Conservation (phyloP, 2,329 filamentous ascomycete species). For the Cephalotrichum gorgonifer region DNA sequence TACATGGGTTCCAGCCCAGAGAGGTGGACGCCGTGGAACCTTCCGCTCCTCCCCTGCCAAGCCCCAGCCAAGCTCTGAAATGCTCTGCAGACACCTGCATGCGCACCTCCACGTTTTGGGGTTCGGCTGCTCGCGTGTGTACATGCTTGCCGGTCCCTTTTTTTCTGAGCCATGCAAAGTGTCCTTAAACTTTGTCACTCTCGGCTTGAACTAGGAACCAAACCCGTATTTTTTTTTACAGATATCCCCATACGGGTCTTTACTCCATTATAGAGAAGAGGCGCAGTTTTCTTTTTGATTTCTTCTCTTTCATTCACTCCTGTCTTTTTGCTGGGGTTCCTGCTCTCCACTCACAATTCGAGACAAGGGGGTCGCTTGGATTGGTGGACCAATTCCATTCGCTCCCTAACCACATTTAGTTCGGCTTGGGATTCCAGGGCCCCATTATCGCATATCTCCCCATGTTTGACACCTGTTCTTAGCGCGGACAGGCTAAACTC, state of each 20-base stretch:
- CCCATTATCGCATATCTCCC: too few relatives aligned
- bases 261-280: neutral
- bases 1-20: too few relatives aligned
- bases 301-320: neutral
- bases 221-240: neutral
- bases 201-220: neutral
- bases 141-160: too few relatives aligned
- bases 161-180: slow-evolving; percentile 5
- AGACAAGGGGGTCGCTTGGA: too few relatives aligned
- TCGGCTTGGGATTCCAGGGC: neutral
- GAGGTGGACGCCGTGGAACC: too few relatives aligned
- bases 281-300: neutral
- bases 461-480: neutral
- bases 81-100: too few relatives aligned
- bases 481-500: neutral
- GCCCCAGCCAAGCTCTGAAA: too few relatives aligned
- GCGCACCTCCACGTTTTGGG: too few relatives aligned
- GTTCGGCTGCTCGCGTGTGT: too few relatives aligned
- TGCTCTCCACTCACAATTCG: neutral
- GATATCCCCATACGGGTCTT: neutral
- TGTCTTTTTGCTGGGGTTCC: neutral
- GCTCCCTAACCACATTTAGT: neutral
- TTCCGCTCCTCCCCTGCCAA: too few relatives aligned
- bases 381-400: neutral
- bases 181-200: slow-evolving; percentile 2